Percentiles rank a stretch among this genome's conserved stretches.
phyloP scores from a whole-genome alignment of 176 grass and related monocot genomes.

The Hyparrhenia diplandra region DNA sequence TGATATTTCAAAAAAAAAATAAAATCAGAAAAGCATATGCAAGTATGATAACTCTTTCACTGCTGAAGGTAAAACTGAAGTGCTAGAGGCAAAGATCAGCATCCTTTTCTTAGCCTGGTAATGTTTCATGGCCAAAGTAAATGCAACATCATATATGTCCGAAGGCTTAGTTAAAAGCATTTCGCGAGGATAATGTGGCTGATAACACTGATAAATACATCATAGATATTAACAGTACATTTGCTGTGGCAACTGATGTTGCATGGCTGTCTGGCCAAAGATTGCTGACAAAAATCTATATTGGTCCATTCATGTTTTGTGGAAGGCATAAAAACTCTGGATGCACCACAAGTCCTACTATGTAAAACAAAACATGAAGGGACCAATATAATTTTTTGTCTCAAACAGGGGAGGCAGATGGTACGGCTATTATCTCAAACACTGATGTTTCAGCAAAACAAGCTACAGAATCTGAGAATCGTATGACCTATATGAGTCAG shows the following conservation, averaged over 20 bases:
- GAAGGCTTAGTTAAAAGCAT: background rate
- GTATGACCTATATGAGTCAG: background rate
- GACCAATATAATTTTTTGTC: no score
- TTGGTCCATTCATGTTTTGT: background rate
- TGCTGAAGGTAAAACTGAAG: background rate
- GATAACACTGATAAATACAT: background rate
- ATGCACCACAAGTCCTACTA: background rate
- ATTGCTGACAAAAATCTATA: background rate
- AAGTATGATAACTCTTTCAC: background rate
- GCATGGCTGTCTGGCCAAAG: background rate
- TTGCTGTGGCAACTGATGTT: background rate
- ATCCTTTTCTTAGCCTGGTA: background rate
- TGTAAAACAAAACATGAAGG: constrained; percentile 1
- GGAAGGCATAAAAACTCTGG: background rate
- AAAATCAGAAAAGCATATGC: background rate
- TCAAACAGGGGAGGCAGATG: background rate
- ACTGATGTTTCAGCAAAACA: background rate
- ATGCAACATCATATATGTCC: background rate
- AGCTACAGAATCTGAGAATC: background rate
- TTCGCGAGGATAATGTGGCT: background rate
- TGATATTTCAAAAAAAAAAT: background rate
- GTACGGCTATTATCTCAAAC: background rate
- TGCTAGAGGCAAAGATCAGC: background rate
- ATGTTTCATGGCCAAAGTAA: constrained; percentile 11
- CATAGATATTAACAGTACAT: background rate